Percentiles rank a stretch among this genome's conserved stretches.
Conservation (phyloP, 495 filamentous ascomycete genomes). For the Xylaria cubensis region DNA sequence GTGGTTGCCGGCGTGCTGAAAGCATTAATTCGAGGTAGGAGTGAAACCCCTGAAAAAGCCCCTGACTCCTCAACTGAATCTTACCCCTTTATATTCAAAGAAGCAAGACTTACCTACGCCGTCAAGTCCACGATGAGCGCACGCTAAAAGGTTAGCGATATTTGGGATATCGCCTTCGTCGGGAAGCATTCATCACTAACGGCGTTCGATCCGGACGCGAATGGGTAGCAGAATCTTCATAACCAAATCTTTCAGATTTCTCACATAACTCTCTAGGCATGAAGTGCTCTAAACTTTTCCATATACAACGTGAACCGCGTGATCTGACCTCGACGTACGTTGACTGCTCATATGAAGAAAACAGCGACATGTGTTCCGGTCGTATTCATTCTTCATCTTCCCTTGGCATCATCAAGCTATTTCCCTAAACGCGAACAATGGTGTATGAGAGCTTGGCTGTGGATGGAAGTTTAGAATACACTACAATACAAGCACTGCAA, state of each 20-base stretch:
- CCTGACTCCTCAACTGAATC: neutral
- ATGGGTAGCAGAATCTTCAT: neutral
- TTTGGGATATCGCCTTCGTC: neutral
- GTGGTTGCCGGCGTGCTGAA: no score
- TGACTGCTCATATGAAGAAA: neutral
- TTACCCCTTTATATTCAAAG: neutral
- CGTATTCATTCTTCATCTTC: neutral
- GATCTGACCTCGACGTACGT: neutral
- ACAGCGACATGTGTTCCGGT: neutral
- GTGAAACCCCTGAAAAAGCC: neutral
- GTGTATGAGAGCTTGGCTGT: neutral
- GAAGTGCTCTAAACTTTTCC: neutral
- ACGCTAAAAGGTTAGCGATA: neutral
- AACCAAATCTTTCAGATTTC: neutral
- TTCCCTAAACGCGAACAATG: neutral
- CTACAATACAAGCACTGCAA: slow-evolving; percentile 16
- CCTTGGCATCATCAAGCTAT: neutral
- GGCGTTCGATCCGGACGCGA: neutral
- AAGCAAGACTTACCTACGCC: neutral
- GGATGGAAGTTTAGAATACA: slow-evolving; percentile 9
- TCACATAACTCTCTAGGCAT: neutral
- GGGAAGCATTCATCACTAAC: neutral
- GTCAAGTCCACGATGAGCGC: neutral
- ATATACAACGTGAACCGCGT: neutral
- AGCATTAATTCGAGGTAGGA: no score